Evolutionary conservation across 129 eudicot genomes (phyloP).

Genomic region (Centrapalus pauciflorus): DNA sequence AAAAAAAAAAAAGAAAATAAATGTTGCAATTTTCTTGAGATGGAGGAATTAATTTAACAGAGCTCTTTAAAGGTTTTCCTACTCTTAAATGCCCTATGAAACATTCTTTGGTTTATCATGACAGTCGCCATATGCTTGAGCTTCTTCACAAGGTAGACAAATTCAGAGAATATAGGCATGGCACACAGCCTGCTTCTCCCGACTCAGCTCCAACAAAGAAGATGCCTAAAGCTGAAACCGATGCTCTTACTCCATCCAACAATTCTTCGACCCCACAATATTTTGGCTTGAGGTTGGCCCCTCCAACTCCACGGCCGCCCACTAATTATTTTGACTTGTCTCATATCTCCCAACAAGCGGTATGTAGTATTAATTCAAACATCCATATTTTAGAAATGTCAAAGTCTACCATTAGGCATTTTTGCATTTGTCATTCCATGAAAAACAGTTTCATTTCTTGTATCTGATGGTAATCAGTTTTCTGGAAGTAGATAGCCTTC

Average conservation of each 20-base stretch:
- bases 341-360: slow-evolving; percentile 36
- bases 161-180: slow-evolving; percentile 33
- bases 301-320: slow-evolving; percentile 33
- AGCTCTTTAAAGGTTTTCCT: not conserved
- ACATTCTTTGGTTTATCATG: slow-evolving; percentile 13
- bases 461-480: not conserved
- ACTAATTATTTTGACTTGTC: slow-evolving; percentile 31
- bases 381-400: not conserved
- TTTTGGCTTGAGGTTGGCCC: slow-evolving; percentile 45
- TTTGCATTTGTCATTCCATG: too few species aligned
- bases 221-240: slow-evolving; percentile 36
- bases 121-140: slow-evolving; percentile 52
- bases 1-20: too few species aligned
- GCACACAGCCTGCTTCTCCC: slow-evolving; percentile 25
- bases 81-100: not conserved
- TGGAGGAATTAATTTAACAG: not conserved
- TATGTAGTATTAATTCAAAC: slow-evolving; percentile 23
- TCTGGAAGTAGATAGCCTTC: slow-evolving; percentile 17
- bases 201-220: slow-evolving; percentile 30
- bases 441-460: not conserved
- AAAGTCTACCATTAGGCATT: too few species aligned
- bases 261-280: slow-evolving; percentile 34
- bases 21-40: not conserved
- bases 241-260: slow-evolving; percentile 28
- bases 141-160: slow-evolving; percentile 53